Evolutionary conservation across 768 basidiomycete genomes (phyloP), one percentile per base, ranked within the genome.

Genomic region (Xerocomellus dryophilus): DNA sequence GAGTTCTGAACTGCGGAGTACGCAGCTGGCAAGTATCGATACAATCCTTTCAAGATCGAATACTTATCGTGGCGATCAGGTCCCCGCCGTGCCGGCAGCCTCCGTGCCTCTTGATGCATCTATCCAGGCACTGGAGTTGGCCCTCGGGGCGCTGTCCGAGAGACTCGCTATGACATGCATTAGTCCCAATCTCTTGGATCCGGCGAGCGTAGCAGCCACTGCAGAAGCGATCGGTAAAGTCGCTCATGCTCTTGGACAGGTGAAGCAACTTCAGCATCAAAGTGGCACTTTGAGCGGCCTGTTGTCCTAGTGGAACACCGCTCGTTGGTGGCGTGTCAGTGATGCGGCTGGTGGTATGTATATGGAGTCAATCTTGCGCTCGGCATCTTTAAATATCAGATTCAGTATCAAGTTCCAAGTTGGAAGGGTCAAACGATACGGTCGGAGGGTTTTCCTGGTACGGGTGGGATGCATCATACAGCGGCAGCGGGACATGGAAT

Each of bases 211-310:
- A 45, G 79, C 76, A 38, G 69, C 72, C 43, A 81, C 80, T 15
- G 86, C 88, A n/a, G 86, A 89, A 57, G 80, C 85, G 2, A 85
- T 91, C 29, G 68, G 72, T 40, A 88, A 87, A 64, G 81, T 86
- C 8, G 75, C 81, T 1, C 77, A 80, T 53, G 86, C 88, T 7
- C 71, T 90, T 56, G 70, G 72, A 9, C 78, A 85, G 53, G 78
- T 88, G 49, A 81, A 78, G 53, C 76, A 82, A 50, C 69, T 88
- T 48, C 81, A 81, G 54, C 72, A 74, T 73, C 76, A 71, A 41
- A 51, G 50, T 20, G 21, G 43, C 21, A 21, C 31, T 45, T 42
- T 50, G 36, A 41, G 44, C 38, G 53, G 61, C 23, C 40, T 61
- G 53, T 50, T 58, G 32, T 51, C 61, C 15, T 66, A 64, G 47